Base-by-base conservation (phyloP, 2,329 filamentous ascomycete species). In the Rutstroemia sp. region DNA sequence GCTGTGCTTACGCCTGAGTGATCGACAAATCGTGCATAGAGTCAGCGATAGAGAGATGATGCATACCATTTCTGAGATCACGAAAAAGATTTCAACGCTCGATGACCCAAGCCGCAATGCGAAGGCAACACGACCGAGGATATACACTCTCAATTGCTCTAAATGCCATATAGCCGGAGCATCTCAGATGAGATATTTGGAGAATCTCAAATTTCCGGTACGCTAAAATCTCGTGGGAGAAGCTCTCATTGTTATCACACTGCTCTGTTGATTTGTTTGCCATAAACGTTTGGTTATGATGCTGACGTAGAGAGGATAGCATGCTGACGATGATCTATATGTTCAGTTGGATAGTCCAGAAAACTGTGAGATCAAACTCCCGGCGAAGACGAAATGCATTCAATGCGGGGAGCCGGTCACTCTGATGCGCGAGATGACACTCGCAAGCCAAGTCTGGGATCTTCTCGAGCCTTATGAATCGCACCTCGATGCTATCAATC, bases 11-110 rank as follows among this genome's bases (percentile, higher is more conserved):
- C 70, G 63, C 45, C 64, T 74, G 6, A 64, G 52, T 27, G 66
- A 72, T 27, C 66, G 72, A 14, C 71, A 72, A 57, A 57, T 71
- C 2, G 61, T 73, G 34, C 67, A 71, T 51, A 68, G 72, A n/a
- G 63, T 72, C n/a, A 74, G 72, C 55, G 73, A 75, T 60, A 61
- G 68, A 48, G 71, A 73, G 42, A 60, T 70, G 59, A 68, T 70
- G 57, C 67, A 69, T 58, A 69, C 63, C 25, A 65, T 74, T 40
- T 70, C 71, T 12, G 67, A 69, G 53, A 67, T 73, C 6, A 68
- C 68, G 17, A 66, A 63, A 52, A 70, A 66, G 25, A 71, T 74
- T 47, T 60, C 68, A 10, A 54, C 69, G 4, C 64, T 72, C 6
- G 70, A 72, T 57, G 71, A 73, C 57, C 70, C 71, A 21, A 63